Conservation (phyloP, 495 filamentous ascomycete species). For the Trichoderma reesei region DNA sequence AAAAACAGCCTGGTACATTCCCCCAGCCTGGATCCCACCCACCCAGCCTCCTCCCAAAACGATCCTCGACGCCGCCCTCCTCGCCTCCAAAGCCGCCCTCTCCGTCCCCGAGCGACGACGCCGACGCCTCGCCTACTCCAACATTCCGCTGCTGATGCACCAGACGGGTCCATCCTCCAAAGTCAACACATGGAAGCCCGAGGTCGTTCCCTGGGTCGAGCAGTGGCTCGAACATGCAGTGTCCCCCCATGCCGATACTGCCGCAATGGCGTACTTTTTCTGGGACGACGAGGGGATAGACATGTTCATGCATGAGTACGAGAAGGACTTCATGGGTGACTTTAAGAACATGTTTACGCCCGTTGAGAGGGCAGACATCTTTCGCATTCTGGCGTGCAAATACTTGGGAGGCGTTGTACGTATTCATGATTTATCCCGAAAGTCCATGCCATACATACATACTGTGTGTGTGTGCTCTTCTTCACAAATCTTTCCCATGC, state of each 20-base stretch:
- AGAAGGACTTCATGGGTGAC: neutral
- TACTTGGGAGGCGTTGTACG: neutral
- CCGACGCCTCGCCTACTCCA: neutral
- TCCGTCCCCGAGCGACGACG: neutral
- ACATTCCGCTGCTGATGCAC: conserved; percentile 3
- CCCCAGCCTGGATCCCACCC: neutral
- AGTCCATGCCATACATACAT: neutral
- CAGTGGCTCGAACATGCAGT: neutral
- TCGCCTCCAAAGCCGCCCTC: neutral
- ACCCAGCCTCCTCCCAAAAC: neutral
- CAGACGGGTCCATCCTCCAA: neutral
- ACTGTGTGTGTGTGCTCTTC: no score
- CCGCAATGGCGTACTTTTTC: neutral
- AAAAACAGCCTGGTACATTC: conserved; percentile 4
- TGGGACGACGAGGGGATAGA: neutral
- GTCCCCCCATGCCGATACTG: neutral
- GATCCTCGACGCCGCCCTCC: neutral
- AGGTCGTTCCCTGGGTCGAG: neutral
- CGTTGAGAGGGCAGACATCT: neutral
- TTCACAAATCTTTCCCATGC: neutral
- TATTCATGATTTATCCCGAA: neutral
- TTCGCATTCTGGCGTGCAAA: neutral
- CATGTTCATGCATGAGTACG: neutral
- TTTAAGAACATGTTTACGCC: neutral
- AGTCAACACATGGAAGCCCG: neutral